Base-by-base conservation (phyloP, 495 filamentous ascomycete genomes). In the Haplographium delicatum region DNA sequence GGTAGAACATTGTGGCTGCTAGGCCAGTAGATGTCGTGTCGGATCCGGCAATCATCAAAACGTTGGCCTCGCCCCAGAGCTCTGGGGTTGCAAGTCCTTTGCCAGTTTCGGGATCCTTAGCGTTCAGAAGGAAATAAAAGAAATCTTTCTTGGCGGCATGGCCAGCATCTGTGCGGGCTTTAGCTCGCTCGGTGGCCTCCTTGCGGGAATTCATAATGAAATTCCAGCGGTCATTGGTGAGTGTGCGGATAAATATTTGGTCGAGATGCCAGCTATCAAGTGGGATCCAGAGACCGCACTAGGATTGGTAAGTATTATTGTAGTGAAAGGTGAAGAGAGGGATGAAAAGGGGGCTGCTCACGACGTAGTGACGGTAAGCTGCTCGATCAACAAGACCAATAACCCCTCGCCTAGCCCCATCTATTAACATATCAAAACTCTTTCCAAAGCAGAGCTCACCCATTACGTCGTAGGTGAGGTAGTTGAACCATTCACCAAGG, bases 401-500 rank as follows among this genome's bases (percentile, higher is more conserved):
- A 15, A 79, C 78, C 53, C 74, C 78, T 15, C 82, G 72, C 58
- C 79, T 81, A 39, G 75, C 71, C 5, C 67, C 72, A n/a, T 63
- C 65, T 40, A 81, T 74, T 39, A 91, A 68, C 84, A 86, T 86
- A 34, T 79, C 72, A 65, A 86, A 87, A 16, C 80, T 72, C 62
- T 86, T 85, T 13, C 81, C 82, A 57, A 88, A 89, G 49, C 74
- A 75, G 7, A 89, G 57, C 28, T 86, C 80, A 3, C 84, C 84
- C 64, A 89, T 79, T 18, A 87, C 79, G 55, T 90, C 85, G 69
- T 86, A 88, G 39, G 78, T 75, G 7, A 84, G 70, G 65, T 78
- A 86, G 60, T 80, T 83, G 47, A 72, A 74, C 76, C 80, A 85
- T 51, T 80, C 69, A 0, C 80, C 69, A 66, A 85, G 75, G 61